These are phyloP conservation scores for Berberis vulgaris DNA, from an alignment of 164 flowering plant species.

Conservation along the genomic window DNA sequence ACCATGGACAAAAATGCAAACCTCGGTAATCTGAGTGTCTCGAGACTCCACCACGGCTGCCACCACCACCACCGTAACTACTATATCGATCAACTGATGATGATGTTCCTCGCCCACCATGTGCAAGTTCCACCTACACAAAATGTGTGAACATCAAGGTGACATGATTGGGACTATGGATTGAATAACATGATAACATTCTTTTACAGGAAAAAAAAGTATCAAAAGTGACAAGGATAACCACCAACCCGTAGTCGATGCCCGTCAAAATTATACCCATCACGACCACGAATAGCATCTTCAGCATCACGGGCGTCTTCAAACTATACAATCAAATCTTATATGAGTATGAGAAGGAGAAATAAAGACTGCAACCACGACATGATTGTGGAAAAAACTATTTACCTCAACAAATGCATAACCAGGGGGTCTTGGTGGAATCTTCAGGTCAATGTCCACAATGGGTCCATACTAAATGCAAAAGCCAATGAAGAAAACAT, in stretches of 20 bases:
- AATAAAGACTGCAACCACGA: too few species aligned
- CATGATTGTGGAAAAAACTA: too few species aligned
- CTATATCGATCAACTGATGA: constrained; percentile 62
- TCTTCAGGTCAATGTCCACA: constrained; percentile 66
- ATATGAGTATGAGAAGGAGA: too few species aligned
- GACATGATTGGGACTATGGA: constrained; percentile 5
- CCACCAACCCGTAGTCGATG: constrained; percentile 80
- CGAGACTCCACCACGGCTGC: constrained; percentile 65
- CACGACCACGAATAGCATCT: constrained; percentile 95
- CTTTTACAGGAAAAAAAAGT: constrained; percentile 5
- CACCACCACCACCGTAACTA: constrained; percentile 27
- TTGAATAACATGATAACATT: neutral
- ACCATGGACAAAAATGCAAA: constrained; percentile 9
- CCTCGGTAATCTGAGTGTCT: constrained; percentile 86
- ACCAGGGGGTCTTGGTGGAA: constrained; percentile 89
- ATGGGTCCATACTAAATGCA: constrained; percentile 61
- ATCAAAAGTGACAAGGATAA: neutral
- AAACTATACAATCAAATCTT: constrained; percentile 43
- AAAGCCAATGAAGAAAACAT: too few species aligned
- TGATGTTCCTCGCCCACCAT: constrained; percentile 83
- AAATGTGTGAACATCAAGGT: neutral
- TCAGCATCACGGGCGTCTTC: constrained; percentile 95
- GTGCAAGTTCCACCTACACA: constrained; percentile 94
- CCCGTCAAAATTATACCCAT: constrained; percentile 96
- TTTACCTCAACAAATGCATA: constrained; percentile 85